Base-by-base conservation (phyloP, 768 basidiomycete genomes). In the Serpula lacrymans region DNA sequence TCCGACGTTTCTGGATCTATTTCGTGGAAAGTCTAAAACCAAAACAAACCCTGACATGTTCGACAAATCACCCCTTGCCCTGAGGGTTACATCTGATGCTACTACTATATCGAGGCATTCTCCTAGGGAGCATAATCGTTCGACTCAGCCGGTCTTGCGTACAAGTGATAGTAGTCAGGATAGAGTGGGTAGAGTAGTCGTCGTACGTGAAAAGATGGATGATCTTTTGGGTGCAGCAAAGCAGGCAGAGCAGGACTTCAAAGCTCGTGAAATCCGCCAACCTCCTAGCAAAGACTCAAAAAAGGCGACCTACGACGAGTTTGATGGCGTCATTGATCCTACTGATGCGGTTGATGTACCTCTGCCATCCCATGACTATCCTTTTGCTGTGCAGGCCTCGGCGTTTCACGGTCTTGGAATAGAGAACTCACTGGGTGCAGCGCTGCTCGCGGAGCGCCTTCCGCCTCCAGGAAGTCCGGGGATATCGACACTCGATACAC, bases 311-410 rank as follows among this genome's bases (percentile, higher is more conserved):
- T 57, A 61, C 43, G 52, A 59, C 38, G 48, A 55, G n/a, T 59
- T 72, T 47, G 73, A 78, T 54, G 68, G 80, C 51, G 71, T 85
- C 39, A 80, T 90, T 50, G 88, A 91, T 62, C 88, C 88, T 9
- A 91, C 88, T 18, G 89, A 90, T 52, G 75, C 75, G 18, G 88
- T 91, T 25, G 88, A 91, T 54, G 56, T 90, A 24, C 88, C 88
- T 0, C 80, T 72, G 5, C 82, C 79, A 6, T 78, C 82, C 25
- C 67, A 80, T 26, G 70, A 69, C 25, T 87, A 85, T 54, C 82
- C 81, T 1, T 83, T 89, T 50, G 77, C 82, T 6, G 75, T 84
- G 27, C 87, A 88, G 54, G 75, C 87, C 18, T 86, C 87, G 40
- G 82, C 81, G 12, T 51, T 82, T 36, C 78, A 81, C 51, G 86